phyloP scores from a whole-genome alignment of 139 green algal species.

The Coelastrella sp. region DNA sequence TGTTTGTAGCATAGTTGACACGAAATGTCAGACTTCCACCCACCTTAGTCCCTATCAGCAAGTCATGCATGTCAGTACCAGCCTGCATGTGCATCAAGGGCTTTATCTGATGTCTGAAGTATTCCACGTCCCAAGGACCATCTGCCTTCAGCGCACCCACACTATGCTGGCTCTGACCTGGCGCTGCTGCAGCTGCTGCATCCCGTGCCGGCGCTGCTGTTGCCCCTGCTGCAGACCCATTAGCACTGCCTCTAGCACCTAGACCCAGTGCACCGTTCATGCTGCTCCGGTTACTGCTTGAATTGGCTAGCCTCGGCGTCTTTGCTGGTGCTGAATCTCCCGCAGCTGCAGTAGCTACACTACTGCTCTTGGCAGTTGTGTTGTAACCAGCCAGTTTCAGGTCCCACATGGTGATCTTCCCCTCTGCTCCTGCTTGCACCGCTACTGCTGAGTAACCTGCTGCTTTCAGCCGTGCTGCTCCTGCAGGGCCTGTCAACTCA shows the following conservation, averaged over 20 bases:
- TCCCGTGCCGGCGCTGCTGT: not conserved
- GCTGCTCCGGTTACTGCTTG: not conserved
- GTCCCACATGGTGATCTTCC: slow-evolving; percentile 12
- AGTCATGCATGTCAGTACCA: not conserved
- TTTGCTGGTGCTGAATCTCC: not conserved
- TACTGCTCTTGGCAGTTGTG: not conserved
- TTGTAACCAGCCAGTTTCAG: slow-evolving; percentile 23
- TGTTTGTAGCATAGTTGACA: not conserved
- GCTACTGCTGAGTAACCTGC: slow-evolving; percentile 29
- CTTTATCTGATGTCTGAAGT: slow-evolving; percentile 38
- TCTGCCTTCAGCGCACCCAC: not conserved
- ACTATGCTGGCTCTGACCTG: not conserved
- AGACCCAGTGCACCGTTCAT: not conserved
- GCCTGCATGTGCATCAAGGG: slow-evolving; percentile 43
- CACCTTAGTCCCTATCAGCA: slow-evolving; percentile 37
- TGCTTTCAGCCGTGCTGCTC: not conserved
- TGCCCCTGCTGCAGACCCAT: not conserved
- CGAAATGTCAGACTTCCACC: not conserved
- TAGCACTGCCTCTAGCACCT: not conserved
- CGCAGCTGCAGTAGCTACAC: not conserved
- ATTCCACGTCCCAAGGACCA: slow-evolving; percentile 26
- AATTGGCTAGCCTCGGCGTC: not conserved
- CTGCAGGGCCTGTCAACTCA: not conserved
- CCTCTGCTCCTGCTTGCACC: slow-evolving; percentile 25
- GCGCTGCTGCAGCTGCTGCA: not conserved